Conservation (phyloP, 352 stramenopile genomes). For the Blastocystis sp. region DNA sequence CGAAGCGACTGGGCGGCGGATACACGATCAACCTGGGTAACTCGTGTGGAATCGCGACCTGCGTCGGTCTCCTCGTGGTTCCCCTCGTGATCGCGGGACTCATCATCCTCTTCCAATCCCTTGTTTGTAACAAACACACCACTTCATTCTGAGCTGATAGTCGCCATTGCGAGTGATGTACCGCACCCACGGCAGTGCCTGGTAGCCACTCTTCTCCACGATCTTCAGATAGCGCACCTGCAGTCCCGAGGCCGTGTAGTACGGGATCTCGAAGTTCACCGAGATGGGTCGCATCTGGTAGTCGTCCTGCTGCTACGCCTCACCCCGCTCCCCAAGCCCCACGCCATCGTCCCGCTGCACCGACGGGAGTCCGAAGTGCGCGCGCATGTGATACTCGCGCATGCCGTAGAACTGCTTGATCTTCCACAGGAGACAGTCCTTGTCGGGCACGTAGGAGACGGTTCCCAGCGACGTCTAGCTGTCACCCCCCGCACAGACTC, state of each 20-base stretch:
- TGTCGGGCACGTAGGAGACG: slow-evolving; percentile 84
- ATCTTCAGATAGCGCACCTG: slow-evolving; percentile 99
- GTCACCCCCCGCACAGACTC: slow-evolving; percentile 56
- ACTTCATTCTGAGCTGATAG: slow-evolving; percentile 90
- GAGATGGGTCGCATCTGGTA: slow-evolving; percentile 79
- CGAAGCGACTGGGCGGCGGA: not conserved
- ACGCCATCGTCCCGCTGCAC: slow-evolving; percentile 74
- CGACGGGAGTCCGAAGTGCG: slow-evolving; percentile 92
- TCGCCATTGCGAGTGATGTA: slow-evolving; percentile 99
- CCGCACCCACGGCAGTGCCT: slow-evolving; percentile 93
- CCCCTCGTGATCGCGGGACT: not conserved
- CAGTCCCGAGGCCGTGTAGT: slow-evolving; percentile 84
- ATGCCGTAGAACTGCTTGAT: slow-evolving; percentile 98
- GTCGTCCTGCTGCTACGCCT: slow-evolving; percentile 62
- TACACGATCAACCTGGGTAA: slow-evolving; percentile 48
- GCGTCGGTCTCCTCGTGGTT: not conserved
- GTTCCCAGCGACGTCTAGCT: slow-evolving; percentile 28
- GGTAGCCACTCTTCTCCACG: slow-evolving; percentile 98
- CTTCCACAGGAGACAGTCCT: slow-evolving; percentile 92
- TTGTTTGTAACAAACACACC: slow-evolving; percentile 27
- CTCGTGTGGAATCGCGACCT: not conserved
- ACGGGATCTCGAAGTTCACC: slow-evolving; percentile 70
- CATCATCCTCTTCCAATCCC: not conserved
- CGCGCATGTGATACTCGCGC: slow-evolving; percentile 96
- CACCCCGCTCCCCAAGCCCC: not conserved